Base-by-base conservation (phyloP, 371 early-diverging fungal genomes). In the Blyttiomyces sp. region DNA sequence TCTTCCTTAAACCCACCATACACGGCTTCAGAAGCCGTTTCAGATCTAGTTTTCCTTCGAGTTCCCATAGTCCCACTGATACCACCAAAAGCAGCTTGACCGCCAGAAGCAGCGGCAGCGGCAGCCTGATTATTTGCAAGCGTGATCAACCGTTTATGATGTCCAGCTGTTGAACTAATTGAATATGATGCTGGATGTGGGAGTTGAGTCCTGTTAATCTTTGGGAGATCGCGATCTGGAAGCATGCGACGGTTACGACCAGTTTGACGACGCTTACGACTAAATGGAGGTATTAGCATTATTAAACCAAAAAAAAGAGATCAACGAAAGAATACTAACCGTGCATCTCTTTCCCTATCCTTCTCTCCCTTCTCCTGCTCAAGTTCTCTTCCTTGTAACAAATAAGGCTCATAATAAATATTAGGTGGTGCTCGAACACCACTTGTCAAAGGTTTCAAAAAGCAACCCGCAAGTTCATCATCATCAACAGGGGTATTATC, bases 181-280 rank as follows among this genome's bases (percentile, higher is more conserved):
- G n/a, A n/a, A n/a, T 2, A 33, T 39, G 0, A 30, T 36, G 13
- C 16, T 32, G 55, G 64, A 23, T 63, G 69, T 32, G 75, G 69
- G 13, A 82, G 46, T 2, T 74, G 57, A 0, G 84, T 84, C 33
- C 83, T 66, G 61, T 73, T 73, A 2, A 81, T 82, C 59, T 77
- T 81, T 23, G 68, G 64, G 2, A 83, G 78, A 50, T 89, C 89
- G 7, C 86, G 79, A 67, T 92, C 90, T 4, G 90, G 88, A 35
- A 88, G 68, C 2, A 82, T 73, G 34, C 88, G 80, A 9, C 89
- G 76, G 16, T 88, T 86, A 49, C 91, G 79, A 44, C 68, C 68
- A 2, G 88, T 88, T 66, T 91, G 92, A 16, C 93, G 78, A 55
- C 93, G 77, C 69, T 91, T 92, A 26, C 92, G 86, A 59, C 87